Conservation (phyloP, 2,329 filamentous ascomycete genomes). For the Leptographium flavum region DNA sequence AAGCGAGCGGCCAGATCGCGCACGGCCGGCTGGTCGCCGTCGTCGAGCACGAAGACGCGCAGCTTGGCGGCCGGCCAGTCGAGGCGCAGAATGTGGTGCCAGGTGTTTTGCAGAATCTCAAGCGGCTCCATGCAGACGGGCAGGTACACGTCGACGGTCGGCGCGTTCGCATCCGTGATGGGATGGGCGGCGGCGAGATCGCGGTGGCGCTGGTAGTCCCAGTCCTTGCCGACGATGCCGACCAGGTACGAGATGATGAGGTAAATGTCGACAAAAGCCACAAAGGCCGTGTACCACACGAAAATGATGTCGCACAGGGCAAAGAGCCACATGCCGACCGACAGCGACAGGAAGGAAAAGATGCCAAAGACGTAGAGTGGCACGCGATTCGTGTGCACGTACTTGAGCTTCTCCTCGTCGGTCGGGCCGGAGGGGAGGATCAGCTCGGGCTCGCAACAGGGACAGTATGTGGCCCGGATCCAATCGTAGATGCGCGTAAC, state of each 20-base stretch:
- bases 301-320: constrained; percentile 2
- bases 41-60: constrained; percentile 1
- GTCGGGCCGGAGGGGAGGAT: constrained; percentile 2
- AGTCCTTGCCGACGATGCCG: constrained; percentile 4
- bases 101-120: constrained; percentile 3
- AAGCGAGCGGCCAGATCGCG: not conserved
- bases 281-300: constrained; percentile 2
- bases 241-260: constrained; percentile 3
- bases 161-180: not conserved
- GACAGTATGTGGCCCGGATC: not conserved
- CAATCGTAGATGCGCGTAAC: not conserved
- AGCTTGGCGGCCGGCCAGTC: constrained; percentile 4
- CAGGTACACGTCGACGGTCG: constrained; percentile 2
- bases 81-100: not conserved
- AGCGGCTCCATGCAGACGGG: constrained; percentile 4
- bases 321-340: constrained; percentile 5
- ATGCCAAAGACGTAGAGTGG: constrained; percentile 4
- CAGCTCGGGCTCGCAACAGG: not conserved
- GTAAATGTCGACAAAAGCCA: constrained; percentile 3
- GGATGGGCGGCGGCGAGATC: not conserved
- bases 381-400: constrained; percentile 3
- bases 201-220: constrained; percentile 2
- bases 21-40: constrained; percentile 1
- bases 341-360: constrained; percentile 4
- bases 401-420: constrained; percentile 3